Conservation (phyloP, 352 stramenopile genomes). For the Aphanomyces cochlioides region DNA sequence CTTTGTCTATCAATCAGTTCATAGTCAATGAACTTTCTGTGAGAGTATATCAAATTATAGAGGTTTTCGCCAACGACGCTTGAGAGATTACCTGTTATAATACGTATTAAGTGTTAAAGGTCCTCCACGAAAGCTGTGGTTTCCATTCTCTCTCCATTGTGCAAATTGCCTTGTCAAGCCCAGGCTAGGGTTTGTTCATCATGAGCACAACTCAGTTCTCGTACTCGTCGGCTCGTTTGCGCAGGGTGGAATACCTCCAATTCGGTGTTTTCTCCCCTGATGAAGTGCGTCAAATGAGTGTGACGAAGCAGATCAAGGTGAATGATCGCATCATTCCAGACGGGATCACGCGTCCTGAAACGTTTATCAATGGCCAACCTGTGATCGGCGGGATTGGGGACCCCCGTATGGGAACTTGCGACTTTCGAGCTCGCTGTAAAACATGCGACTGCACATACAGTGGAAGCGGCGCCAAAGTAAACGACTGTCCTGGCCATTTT, state of each 20-base stretch:
- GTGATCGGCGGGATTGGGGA: constrained; percentile 98
- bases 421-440: constrained; percentile 85
- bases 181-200: not conserved
- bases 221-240: constrained; percentile 92
- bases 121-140: too few relatives aligned
- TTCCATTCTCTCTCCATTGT: too few relatives aligned
- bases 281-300: constrained; percentile 95
- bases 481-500: constrained; percentile 98
- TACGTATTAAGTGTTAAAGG: too few relatives aligned
- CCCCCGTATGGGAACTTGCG: constrained; percentile 95
- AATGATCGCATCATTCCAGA: constrained; percentile 95
- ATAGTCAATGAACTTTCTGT: too few relatives aligned
- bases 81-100: too few relatives aligned
- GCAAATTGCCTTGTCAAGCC: too few relatives aligned
- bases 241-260: constrained; percentile 97
- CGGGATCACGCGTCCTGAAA: constrained; percentile 90
- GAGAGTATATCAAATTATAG: too few relatives aligned
- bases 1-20: too few relatives aligned
- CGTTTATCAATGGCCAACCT: constrained; percentile 90
- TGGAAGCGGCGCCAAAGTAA: constrained; percentile 89
- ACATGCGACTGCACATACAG: constrained; percentile 92
- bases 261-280: constrained; percentile 98
- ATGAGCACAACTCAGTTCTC: constrained; percentile 92
- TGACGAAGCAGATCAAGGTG: constrained; percentile 96
- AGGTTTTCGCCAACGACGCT: too few relatives aligned